Evolutionary conservation across 2,329 filamentous ascomycete genomes (phyloP).

Genomic region (Apiospora malaysiana): DNA sequence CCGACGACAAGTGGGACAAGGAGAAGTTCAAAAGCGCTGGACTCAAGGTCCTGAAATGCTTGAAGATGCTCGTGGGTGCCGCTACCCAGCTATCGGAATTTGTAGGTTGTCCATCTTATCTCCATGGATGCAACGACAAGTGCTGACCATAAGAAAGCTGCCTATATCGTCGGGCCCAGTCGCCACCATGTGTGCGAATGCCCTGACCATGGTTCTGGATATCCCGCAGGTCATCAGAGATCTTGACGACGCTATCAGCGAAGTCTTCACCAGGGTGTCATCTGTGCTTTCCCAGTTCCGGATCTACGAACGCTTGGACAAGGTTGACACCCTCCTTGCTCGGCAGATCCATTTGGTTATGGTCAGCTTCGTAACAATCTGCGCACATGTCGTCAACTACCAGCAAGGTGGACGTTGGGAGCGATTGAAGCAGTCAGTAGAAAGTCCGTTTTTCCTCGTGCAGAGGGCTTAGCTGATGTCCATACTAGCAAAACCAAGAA

Average conservation of each 20-base stretch:
- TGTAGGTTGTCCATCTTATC: conserved; percentile 29
- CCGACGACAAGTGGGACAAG: conserved; percentile 31
- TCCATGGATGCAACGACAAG: not conserved
- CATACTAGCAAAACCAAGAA: conserved; percentile 16
- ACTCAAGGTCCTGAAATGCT: conserved; percentile 33
- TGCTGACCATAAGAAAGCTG: not conserved
- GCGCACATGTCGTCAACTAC: conserved; percentile 37
- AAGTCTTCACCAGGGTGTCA: not conserved
- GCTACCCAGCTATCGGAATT: conserved; percentile 31
- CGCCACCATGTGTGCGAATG: not conserved
- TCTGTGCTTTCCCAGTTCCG: not conserved
- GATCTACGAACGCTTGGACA: not conserved
- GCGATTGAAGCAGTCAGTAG: conserved; percentile 28
- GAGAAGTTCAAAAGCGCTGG: conserved; percentile 30
- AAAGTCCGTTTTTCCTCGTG: too few relatives aligned
- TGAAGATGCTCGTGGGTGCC: conserved; percentile 33
- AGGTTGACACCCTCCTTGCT: not conserved
- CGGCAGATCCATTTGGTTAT: conserved; percentile 26
- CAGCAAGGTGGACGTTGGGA: conserved; percentile 32
- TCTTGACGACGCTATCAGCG: not conserved
- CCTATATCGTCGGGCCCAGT: not conserved
- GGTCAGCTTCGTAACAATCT: conserved; percentile 36
- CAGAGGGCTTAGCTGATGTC: not conserved
- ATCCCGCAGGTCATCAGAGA: not conserved
- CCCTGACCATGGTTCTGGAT: not conserved